A percentile compares a stretch with the other conserved stretches of the same genome.
Conservation (phyloP, 345 rosid genomes). For the Moricandia moricandioides region DNA sequence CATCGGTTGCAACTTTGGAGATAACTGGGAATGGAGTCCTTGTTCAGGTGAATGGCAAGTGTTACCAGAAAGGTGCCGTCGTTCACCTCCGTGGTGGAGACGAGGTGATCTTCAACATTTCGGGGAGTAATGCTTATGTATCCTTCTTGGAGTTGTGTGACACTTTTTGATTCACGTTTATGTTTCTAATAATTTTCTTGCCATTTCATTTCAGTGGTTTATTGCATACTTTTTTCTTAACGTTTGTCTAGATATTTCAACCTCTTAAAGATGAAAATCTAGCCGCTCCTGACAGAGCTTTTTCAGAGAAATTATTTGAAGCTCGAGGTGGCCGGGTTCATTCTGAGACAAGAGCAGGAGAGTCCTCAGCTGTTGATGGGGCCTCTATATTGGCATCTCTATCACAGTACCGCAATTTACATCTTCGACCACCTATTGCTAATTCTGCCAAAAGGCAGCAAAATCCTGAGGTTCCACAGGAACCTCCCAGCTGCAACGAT, state of each 20-base stretch:
- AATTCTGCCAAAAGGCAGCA: constrained; percentile 54
- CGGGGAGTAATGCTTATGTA: constrained; percentile 91
- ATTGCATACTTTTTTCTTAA: constrained; percentile 45
- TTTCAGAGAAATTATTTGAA: constrained; percentile 41
- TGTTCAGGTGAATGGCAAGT: constrained; percentile 81
- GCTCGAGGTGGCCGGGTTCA: constrained; percentile 66
- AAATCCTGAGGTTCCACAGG: constrained; percentile 53
- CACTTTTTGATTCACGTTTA: constrained; percentile 2
- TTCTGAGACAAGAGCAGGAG: constrained; percentile 78
- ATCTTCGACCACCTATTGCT: constrained; percentile 58
- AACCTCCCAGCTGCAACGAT: constrained; percentile 54
- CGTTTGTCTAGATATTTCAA: constrained; percentile 39
- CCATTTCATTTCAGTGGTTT: constrained; percentile 3
- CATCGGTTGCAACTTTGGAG: constrained; percentile 63
- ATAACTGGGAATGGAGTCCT: constrained; percentile 73
- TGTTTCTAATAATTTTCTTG: neutral
- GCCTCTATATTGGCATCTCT: constrained; percentile 90
- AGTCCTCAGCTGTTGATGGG: constrained; percentile 79
- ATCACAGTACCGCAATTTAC: constrained; percentile 54
- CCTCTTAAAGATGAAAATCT: neutral
- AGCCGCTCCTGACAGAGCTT: neutral
- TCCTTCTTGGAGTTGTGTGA: constrained; percentile 47
- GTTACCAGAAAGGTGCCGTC: constrained; percentile 43
- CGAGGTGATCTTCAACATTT: constrained; percentile 69
- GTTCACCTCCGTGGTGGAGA: constrained; percentile 78